Evolutionary conservation across 257 asterid genomes (phyloP).

Genomic region (Solanum chiquidenum): DNA sequence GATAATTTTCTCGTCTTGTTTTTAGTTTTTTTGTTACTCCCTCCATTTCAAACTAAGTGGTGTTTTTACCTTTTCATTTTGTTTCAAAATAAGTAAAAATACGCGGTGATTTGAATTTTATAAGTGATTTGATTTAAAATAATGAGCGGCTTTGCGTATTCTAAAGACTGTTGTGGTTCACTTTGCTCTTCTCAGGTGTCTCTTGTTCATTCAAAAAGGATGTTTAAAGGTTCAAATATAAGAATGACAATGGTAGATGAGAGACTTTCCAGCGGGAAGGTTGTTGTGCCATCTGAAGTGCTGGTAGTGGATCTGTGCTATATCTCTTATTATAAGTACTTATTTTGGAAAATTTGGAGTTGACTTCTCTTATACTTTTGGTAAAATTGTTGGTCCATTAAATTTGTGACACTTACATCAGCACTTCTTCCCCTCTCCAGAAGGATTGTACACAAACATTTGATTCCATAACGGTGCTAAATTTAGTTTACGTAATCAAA

Average conservation of each 20-base stretch:
- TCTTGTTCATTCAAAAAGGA: constrained; percentile 21
- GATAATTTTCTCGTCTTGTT: background rate
- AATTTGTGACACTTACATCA: background rate
- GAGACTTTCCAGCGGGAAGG: constrained; percentile 21
- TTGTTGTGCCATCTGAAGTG: constrained; percentile 48
- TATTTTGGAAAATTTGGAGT: background rate
- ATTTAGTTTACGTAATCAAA: background rate
- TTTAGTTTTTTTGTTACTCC: background rate
- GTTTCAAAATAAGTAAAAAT: background rate
- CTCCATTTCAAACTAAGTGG: background rate
- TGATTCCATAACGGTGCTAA: background rate
- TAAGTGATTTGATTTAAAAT: background rate
- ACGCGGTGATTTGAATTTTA: background rate
- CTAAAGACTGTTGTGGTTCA: background rate
- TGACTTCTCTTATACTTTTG: background rate
- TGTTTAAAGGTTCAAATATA: constrained; percentile 19
- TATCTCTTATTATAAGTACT: background rate
- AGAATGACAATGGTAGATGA: constrained; percentile 55
- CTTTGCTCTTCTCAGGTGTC: constrained; percentile 25
- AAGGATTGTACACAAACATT: background rate
- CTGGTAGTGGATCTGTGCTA: constrained; percentile 39
- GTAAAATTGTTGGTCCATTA: background rate
- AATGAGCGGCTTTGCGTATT: background rate
- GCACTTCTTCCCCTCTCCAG: background rate
- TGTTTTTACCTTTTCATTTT: background rate